Conservation (phyloP, 768 basidiomycete genomes). For the Lanmaoa pseudosensibilis region DNA sequence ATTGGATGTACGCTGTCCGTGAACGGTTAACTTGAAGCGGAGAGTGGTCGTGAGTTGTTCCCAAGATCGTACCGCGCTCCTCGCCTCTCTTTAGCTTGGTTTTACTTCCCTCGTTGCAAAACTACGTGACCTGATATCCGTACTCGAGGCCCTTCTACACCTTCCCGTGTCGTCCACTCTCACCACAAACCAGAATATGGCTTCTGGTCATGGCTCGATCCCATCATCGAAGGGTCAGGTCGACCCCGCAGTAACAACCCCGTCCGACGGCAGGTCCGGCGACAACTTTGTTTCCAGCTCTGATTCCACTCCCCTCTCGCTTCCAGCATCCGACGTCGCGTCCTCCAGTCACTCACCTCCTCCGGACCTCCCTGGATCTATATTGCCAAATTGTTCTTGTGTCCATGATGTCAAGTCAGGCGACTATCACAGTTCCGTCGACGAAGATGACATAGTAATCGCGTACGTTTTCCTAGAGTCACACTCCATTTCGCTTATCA, state of each 20-base stretch:
- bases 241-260: background rate
- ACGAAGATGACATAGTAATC: constrained; percentile 15
- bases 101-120: background rate
- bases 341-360: too few relatives aligned
- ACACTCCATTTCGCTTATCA: background rate
- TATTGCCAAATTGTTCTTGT: background rate
- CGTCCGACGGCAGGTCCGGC: background rate
- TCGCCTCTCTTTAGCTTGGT: background rate
- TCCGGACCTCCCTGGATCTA: background rate
- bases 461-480: constrained; percentile 10
- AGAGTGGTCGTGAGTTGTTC: background rate
- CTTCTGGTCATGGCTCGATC: background rate
- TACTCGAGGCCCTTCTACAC: too few relatives aligned
- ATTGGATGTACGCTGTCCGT: background rate
- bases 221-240: background rate
- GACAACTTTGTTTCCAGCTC: background rate
- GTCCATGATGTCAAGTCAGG: background rate
- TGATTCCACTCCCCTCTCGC: background rate
- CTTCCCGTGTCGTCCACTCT: background rate
- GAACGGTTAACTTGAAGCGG: background rate
- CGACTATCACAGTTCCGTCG: background rate
- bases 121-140: background rate
- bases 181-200: background rate
- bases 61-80: background rate
- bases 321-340: background rate